A percentile compares a stretch with the other conserved stretches of the same genome.
These are phyloP conservation scores for Fragaria nilgerrensis DNA, from an alignment of 306 rosid species.

Conservation along the genomic window DNA sequence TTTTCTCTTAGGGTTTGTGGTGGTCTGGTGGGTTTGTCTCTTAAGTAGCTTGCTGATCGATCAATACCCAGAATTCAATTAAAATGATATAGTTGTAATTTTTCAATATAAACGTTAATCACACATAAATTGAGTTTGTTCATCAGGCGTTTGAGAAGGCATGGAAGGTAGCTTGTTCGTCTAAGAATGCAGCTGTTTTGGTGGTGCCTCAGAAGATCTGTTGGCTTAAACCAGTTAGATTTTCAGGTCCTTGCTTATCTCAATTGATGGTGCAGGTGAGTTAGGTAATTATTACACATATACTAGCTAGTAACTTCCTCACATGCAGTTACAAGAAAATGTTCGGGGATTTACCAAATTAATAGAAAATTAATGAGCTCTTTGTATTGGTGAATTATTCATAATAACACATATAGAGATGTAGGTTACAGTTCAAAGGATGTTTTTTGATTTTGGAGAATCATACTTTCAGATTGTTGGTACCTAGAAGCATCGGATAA, in stretches of 20 bases:
- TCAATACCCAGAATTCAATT: neutral
- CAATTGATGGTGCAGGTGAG: constrained; percentile 45
- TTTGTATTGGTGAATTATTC: no score
- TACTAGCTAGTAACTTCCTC: no score
- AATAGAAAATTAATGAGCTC: no score
- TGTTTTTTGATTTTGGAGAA: no score
- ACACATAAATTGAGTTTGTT: neutral
- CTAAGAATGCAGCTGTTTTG: constrained; percentile 29
- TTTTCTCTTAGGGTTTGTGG: neutral
- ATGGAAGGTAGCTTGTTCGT: constrained; percentile 65
- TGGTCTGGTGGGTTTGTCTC: neutral
- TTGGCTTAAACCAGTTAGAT: constrained; percentile 54
- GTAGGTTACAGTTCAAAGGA: no score
- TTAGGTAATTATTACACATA: no score
- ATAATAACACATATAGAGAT: no score
- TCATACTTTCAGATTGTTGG: constrained; percentile 48
- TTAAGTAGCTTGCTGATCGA: neutral
- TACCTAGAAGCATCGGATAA: constrained; percentile 55
- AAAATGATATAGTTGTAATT: neutral
- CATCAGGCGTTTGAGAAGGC: constrained; percentile 65
- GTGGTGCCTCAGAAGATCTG: constrained; percentile 43
- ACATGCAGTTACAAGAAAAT: no score
- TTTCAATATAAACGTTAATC: neutral
- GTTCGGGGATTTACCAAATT: no score
- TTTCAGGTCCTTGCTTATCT: constrained; percentile 77